These are phyloP conservation scores for Cladophialophora exuberans DNA, from an alignment of 2,329 filamentous ascomycete species.

Conservation along the genomic window DNA sequence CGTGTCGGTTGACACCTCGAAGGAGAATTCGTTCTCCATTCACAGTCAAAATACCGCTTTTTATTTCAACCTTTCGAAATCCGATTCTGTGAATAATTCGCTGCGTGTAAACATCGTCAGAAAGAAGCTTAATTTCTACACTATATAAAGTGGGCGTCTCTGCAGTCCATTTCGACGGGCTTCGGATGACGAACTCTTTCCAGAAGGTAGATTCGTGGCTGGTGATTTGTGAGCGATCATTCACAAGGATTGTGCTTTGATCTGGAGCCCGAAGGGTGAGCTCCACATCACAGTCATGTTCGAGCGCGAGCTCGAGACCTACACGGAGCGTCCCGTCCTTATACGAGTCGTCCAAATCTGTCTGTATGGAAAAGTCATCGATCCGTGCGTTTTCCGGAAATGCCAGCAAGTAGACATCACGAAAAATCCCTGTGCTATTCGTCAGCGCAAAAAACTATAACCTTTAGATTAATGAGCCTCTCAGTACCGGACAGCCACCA, in stretches of 20 bases:
- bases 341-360: conserved; percentile 57
- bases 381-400: conserved; percentile 56
- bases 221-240: conserved; percentile 45
- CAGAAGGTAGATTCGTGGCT: not conserved
- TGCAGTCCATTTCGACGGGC: conserved; percentile 69
- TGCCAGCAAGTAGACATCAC: conserved; percentile 65
- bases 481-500: conserved; percentile 64
- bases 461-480: not conserved
- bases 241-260: not conserved
- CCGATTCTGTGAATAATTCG: conserved; percentile 49
- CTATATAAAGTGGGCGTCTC: conserved; percentile 49
- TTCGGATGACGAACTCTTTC: not conserved
- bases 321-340: conserved; percentile 55
- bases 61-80: conserved; percentile 67
- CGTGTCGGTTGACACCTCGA: conserved; percentile 69
- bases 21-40: conserved; percentile 66
- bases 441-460: not conserved
- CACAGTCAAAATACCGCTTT: conserved; percentile 51
- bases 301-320: conserved; percentile 49
- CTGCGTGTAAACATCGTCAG: conserved; percentile 43
- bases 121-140: conserved; percentile 36
- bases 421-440: conserved; percentile 50
- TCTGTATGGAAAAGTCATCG: conserved; percentile 62
- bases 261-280: conserved; percentile 6
- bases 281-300: conserved; percentile 2